Percentiles rank a stretch among this genome's conserved stretches.
These are phyloP conservation scores for Ramularia endophylla DNA, from an alignment of 2,329 filamentous ascomycete genomes.

Conservation along the genomic window DNA sequence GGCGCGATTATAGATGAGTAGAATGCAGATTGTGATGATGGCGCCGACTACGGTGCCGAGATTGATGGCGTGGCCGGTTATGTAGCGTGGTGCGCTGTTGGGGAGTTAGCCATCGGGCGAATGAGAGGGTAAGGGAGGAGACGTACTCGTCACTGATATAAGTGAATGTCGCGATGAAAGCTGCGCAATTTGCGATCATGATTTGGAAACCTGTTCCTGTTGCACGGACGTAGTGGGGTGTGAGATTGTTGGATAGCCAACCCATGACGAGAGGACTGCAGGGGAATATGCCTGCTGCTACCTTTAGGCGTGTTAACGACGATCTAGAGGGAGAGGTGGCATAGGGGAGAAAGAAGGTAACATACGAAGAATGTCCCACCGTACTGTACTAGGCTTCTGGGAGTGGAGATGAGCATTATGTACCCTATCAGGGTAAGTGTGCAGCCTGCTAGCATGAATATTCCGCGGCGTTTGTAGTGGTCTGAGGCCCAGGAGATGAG, in stretches of 20 bases:
- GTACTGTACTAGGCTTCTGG: constrained; percentile 30
- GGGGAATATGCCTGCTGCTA: constrained; percentile 27
- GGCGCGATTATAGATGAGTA: constrained; percentile 3
- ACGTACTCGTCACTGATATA: constrained; percentile 35
- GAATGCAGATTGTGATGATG: constrained; percentile 22
- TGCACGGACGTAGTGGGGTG: constrained; percentile 39
- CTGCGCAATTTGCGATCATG: constrained; percentile 36
- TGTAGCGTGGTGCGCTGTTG: constrained; percentile 31
- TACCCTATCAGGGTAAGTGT: constrained; percentile 31
- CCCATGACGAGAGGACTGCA: constrained; percentile 27
- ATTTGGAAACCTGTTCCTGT: constrained; percentile 38
- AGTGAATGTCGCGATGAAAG: constrained; percentile 41
- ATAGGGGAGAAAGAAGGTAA: not conserved
- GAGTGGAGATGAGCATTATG: constrained; percentile 32
- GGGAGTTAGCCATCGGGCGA: not conserved
- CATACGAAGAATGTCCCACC: constrained; percentile 34
- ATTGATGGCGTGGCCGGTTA: constrained; percentile 37
- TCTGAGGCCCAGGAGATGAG: constrained; percentile 21
- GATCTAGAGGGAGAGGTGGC: too few species aligned
- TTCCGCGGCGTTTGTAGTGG: constrained; percentile 26
- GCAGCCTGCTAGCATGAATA: constrained; percentile 24
- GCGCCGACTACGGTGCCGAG: constrained; percentile 34
- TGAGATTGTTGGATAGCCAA: constrained; percentile 40
- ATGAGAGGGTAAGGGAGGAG: not conserved
- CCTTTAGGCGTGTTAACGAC: constrained; percentile 6